Conservation (phyloP, 1,284 basidiomycete species). For the Ceraceosorus bombacis region DNA sequence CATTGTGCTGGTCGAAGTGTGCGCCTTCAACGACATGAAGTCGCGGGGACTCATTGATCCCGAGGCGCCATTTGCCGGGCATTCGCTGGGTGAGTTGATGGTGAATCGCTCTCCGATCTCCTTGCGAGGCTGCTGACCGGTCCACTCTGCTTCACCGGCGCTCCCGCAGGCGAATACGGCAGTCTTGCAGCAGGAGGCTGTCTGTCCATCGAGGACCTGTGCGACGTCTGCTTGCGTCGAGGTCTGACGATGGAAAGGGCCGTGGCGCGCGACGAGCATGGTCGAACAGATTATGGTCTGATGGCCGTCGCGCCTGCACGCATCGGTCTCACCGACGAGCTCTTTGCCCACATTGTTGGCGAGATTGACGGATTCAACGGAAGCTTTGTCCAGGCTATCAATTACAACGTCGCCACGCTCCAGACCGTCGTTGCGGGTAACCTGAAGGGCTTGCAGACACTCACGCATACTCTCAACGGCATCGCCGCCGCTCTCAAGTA, state of each 20-base stretch:
- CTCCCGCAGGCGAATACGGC: conserved; percentile 65
- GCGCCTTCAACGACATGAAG: conserved; percentile 96
- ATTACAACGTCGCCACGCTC: conserved; percentile 72
- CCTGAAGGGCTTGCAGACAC: conserved; percentile 79
- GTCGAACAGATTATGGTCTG: conserved; percentile 96
- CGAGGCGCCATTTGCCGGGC: conserved; percentile 88
- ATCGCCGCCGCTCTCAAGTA: conserved; percentile 48
- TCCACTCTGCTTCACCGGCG: no score
- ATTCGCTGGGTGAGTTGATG: conserved; percentile 66
- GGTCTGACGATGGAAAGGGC: conserved; percentile 79
- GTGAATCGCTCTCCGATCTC: no score
- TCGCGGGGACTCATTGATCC: conserved; percentile 81
- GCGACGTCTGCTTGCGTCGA: conserved; percentile 97
- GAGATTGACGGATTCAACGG: conserved; percentile 54
- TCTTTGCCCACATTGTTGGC: conserved; percentile 87
- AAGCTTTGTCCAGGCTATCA: conserved; percentile 13
- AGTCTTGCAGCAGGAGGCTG: conserved; percentile 94
- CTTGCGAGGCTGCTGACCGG: no score
- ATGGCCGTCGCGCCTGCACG: conserved; percentile 95
- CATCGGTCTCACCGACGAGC: conserved; percentile 59
- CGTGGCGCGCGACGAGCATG: conserved; percentile 70
- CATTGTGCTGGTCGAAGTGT: conserved; percentile 85
- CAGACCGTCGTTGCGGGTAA: conserved; percentile 81
- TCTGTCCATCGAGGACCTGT: conserved; percentile 86
- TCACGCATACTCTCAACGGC: conserved; percentile 94